These are phyloP conservation scores for Termitomyces sp. DNA, from an alignment of 768 basidiomycete species.

Conservation along the genomic window DNA sequence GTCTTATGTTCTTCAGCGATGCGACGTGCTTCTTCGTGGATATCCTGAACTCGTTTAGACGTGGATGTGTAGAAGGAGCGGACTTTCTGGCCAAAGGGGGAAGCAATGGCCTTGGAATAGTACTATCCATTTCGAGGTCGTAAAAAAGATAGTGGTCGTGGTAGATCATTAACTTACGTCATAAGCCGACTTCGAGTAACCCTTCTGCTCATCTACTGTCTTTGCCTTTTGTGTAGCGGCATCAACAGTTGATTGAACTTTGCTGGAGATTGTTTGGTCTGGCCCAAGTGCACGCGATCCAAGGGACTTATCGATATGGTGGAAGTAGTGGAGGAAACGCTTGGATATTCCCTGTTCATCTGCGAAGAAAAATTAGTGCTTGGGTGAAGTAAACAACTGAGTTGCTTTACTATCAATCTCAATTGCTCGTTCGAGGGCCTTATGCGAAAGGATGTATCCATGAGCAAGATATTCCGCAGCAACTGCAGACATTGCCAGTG, in stretches of 20 bases:
- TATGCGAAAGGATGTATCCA: constrained; percentile 81
- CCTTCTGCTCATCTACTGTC: constrained; percentile 80
- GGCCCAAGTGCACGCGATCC: constrained; percentile 74
- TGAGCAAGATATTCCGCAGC: constrained; percentile 92
- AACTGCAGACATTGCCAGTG: constrained; percentile 39
- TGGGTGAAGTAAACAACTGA: constrained; percentile 1
- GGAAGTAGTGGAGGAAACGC: constrained; percentile 79
- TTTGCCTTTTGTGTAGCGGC: constrained; percentile 68
- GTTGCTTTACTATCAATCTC: constrained; percentile 61
- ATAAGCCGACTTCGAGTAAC: constrained; percentile 61
- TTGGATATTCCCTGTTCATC: constrained; percentile 86
- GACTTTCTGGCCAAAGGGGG: constrained; percentile 76
- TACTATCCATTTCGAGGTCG: constrained; percentile 43
- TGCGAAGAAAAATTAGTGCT: constrained; percentile 19
- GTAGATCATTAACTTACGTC: constrained; percentile 44
- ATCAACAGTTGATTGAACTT: constrained; percentile 60
- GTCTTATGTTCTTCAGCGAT: constrained; percentile 65
- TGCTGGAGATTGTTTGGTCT: constrained; percentile 76
- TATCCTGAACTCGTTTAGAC: constrained; percentile 84
- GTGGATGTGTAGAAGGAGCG: constrained; percentile 82
- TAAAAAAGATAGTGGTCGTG: not conserved
- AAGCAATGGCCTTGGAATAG: constrained; percentile 72
- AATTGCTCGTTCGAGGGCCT: constrained; percentile 74
- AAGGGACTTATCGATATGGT: constrained; percentile 62
- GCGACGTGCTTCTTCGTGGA: constrained; percentile 89